Conservation (phyloP, 352 stramenopile genomes). For the Phytophthora pistaciae region DNA sequence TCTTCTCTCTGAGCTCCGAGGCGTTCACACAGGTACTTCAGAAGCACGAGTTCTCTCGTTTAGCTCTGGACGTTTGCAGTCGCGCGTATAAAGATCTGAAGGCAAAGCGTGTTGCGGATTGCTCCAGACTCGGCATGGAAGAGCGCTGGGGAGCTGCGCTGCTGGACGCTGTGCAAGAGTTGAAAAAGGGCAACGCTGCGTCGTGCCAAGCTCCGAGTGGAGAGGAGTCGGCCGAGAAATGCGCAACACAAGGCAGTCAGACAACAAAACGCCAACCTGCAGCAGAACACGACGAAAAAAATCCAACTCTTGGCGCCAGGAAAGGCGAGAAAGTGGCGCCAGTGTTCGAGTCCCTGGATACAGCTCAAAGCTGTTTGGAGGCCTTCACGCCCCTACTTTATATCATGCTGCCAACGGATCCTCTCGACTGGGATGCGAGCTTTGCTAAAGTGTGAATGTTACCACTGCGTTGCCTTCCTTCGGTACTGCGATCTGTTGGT, state of each 20-base stretch:
- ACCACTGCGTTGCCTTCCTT: no score
- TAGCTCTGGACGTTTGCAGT: slow-evolving; percentile 19
- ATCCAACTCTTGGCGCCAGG: background rate
- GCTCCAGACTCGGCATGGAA: slow-evolving; percentile 29
- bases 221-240: background rate
- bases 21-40: slow-evolving; percentile 48
- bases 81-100: slow-evolving; percentile 17
- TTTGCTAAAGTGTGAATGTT: background rate
- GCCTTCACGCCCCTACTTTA: slow-evolving; percentile 46
- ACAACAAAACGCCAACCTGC: background rate
- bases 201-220: background rate
- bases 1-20: slow-evolving; percentile 35
- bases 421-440: background rate
- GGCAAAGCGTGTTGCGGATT: background rate
- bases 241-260: background rate
- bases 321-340: background rate
- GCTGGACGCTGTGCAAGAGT: slow-evolving; percentile 9
- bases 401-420: slow-evolving; percentile 27
- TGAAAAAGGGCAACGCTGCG: background rate
- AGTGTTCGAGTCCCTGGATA: slow-evolving; percentile 34
- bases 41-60: slow-evolving; percentile 14
- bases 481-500: no score
- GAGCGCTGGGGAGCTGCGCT: slow-evolving; percentile 24
- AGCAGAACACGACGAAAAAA: background rate
- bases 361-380: slow-evolving; percentile 38